phyloP scores from a whole-genome alignment of 805 yeast species.

The Kuraishia borneana region DNA sequence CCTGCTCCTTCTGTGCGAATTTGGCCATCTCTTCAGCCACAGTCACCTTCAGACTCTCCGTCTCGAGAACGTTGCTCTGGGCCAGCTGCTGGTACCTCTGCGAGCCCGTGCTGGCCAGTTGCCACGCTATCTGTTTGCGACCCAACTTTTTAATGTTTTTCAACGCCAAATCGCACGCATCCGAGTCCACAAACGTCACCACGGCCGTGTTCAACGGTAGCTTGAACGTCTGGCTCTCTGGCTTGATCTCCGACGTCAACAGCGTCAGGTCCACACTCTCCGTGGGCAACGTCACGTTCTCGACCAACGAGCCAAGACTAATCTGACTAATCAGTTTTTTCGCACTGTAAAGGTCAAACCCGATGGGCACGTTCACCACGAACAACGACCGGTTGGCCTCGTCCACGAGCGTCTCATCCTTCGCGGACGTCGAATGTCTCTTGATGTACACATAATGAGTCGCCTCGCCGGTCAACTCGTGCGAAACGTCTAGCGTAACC shows the following conservation, averaged over 20 bases:
- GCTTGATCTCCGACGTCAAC: conserved; percentile 23
- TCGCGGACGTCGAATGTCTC: conserved; percentile 38
- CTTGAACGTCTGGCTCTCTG: background rate
- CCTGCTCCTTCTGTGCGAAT: conserved; percentile 63
- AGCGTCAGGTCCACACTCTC: conserved; percentile 6
- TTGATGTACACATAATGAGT: conserved; percentile 54
- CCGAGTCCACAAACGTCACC: conserved; percentile 62
- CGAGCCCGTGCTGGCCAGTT: conserved; percentile 8
- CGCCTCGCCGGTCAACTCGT: conserved; percentile 9
- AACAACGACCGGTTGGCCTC: conserved; percentile 51
- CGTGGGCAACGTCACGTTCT: conserved; percentile 12
- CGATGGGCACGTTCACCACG: conserved; percentile 64
- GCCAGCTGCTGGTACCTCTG: conserved; percentile 29
- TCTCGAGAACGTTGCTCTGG: conserved; percentile 30
- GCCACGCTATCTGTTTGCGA: conserved; percentile 17
- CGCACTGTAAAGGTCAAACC: conserved; percentile 38
- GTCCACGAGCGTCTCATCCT: conserved; percentile 26
- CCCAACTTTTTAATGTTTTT: conserved; percentile 44
- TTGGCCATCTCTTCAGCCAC: conserved; percentile 53
- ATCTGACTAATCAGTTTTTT: conserved; percentile 47
- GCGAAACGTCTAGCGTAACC: conserved; percentile 33
- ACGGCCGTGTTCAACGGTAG: conserved; percentile 37
- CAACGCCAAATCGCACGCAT: conserved; percentile 55
- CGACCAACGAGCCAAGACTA: conserved; percentile 57
- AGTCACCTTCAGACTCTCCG: conserved; percentile 37